Percentiles rank a stretch among this genome's conserved stretches.
Evolutionary conservation across 805 yeast species (phyloP).

Genomic region (Saccharomycopsis amapae): DNA sequence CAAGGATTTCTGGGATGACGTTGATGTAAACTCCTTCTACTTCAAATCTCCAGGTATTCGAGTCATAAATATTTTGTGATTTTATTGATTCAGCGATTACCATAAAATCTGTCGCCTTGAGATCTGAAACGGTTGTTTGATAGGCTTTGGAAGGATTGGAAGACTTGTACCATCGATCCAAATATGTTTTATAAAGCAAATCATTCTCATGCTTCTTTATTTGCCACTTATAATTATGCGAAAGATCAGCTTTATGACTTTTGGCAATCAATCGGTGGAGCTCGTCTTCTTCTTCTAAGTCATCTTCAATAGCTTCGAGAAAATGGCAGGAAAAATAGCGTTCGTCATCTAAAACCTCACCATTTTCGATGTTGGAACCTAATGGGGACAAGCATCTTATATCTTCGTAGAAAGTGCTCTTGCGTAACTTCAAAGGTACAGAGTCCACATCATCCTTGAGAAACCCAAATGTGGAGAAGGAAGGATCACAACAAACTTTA

Average conservation of each 20-base stretch:
- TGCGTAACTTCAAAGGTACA: conserved; percentile 47
- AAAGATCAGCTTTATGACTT: not conserved
- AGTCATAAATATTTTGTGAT: not conserved
- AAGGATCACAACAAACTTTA: conserved; percentile 57
- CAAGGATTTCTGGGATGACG: conserved; percentile 25
- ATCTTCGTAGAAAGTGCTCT: conserved; percentile 44
- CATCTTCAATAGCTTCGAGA: not conserved
- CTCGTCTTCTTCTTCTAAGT: not conserved
- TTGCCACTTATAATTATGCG: not conserved
- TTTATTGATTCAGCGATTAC: not conserved
- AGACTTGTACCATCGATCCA: not conserved
- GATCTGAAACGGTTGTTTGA: not conserved
- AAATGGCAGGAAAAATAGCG: too few species aligned
- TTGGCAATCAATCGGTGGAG: too few species aligned
- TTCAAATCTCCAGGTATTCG: not conserved
- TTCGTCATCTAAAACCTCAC: not conserved
- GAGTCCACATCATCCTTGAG: conserved; percentile 54
- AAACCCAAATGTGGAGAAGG: conserved; percentile 60
- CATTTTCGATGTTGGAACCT: not conserved
- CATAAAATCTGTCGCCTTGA: not conserved
- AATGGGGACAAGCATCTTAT: conserved; percentile 46
- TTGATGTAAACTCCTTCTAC: not conserved
- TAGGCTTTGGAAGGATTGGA: not conserved
- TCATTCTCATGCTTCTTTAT: not conserved
- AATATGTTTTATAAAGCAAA: not conserved